Evolutionary conservation across 2,329 filamentous ascomycete genomes (phyloP).

Genomic region (Emericellopsis cladophorae): DNA sequence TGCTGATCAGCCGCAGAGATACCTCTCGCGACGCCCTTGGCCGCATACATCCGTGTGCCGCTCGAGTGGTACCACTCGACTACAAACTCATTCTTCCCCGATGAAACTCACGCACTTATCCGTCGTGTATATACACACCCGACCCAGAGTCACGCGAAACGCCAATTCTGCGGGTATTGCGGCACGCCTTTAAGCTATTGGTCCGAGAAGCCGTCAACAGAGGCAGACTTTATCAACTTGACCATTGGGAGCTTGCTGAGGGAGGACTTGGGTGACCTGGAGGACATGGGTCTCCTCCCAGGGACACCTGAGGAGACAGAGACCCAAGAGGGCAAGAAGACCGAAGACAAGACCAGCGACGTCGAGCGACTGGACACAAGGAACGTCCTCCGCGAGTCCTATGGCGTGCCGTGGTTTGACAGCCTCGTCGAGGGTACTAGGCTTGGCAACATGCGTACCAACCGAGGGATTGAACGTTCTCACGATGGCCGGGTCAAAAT

Average conservation of each 20-base stretch:
- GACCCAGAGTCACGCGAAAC: slow-evolving; percentile 44
- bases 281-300: slow-evolving; percentile 63
- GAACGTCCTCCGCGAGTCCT: slow-evolving; percentile 36
- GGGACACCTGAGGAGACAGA: slow-evolving; percentile 10
- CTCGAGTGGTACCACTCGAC: slow-evolving; percentile 67
- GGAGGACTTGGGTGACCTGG: slow-evolving; percentile 59
- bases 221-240: slow-evolving; percentile 69
- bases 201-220: slow-evolving; percentile 58
- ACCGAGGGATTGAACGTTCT: slow-evolving; percentile 38
- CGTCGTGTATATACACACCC: slow-evolving; percentile 53
- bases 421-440: slow-evolving; percentile 64
- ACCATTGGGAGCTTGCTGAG: slow-evolving; percentile 65
- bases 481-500: slow-evolving; percentile 53
- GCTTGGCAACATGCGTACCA: slow-evolving; percentile 54
- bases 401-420: slow-evolving; percentile 78
- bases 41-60: slow-evolving; percentile 74
- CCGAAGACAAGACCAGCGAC: background rate
- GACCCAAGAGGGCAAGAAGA: slow-evolving; percentile 9
- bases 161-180: slow-evolving; percentile 85
- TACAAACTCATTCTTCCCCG: slow-evolving; percentile 63
- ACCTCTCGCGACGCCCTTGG: slow-evolving; percentile 58
- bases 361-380: slow-evolving; percentile 8
- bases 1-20: slow-evolving; percentile 30
- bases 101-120: slow-evolving; percentile 60
- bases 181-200: slow-evolving; percentile 77